Evolutionary conservation across 2,329 filamentous ascomycete genomes (phyloP).

Genomic region (Colletotrichum tropicicola): DNA sequence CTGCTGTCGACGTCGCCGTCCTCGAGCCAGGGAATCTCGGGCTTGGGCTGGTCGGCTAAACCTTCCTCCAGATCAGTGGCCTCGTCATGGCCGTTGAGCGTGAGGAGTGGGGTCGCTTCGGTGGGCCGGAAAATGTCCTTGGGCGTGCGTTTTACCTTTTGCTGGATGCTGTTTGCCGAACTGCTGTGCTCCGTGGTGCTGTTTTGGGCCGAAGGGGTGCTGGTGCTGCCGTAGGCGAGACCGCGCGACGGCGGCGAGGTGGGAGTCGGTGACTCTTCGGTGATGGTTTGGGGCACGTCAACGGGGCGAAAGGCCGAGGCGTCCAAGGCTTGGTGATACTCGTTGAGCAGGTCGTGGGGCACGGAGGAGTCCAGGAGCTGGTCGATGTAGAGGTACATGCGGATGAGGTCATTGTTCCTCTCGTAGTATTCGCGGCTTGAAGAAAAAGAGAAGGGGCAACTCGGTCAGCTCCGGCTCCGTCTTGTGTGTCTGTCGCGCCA

Average conservation of each 20-base stretch:
- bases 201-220: conserved; percentile 24
- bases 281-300: conserved; percentile 77
- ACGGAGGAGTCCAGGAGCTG: conserved; percentile 88
- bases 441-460: not conserved
- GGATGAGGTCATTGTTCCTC: conserved; percentile 86
- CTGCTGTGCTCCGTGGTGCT: conserved; percentile 28
- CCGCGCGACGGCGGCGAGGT: conserved; percentile 36
- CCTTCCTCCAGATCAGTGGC: conserved; percentile 44
- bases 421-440: conserved; percentile 85
- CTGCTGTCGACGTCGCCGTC: conserved; percentile 78
- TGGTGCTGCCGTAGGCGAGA: conserved; percentile 31
- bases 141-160: conserved; percentile 79
- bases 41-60: conserved; percentile 47
- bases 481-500: not conserved
- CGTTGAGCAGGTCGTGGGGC: conserved; percentile 90
- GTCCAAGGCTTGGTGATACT: conserved; percentile 75
- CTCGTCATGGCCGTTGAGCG: conserved; percentile 49
- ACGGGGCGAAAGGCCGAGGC: conserved; percentile 61
- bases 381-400: conserved; percentile 95
- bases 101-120: conserved; percentile 73
- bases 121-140: conserved; percentile 85
- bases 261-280: conserved; percentile 66
- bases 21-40: conserved; percentile 75
- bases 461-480: conserved; percentile 1
- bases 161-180: conserved; percentile 37